These are phyloP conservation scores for Trichosporon ovoides DNA, from an alignment of 1,284 basidiomycete species.

Conservation along the genomic window DNA sequence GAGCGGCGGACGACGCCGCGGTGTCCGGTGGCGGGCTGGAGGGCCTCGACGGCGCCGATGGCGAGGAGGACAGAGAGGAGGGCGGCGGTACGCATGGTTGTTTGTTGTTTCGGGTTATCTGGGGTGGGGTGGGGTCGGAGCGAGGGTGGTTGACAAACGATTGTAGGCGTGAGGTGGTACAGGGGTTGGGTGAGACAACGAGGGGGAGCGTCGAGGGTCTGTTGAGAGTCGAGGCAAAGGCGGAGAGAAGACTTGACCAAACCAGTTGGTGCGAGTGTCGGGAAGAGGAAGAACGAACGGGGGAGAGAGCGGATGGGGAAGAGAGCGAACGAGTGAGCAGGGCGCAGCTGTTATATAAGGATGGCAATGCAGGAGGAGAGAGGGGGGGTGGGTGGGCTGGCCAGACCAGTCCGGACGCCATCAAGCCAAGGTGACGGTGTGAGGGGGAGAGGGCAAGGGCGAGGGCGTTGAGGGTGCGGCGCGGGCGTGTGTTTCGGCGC, in stretches of 20 bases:
- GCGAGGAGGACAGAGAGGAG: conserved; percentile 7
- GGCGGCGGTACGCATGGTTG: not conserved
- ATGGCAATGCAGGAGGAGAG: too few relatives aligned
- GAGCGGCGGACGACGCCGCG: not conserved
- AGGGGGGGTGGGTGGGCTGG: too few relatives aligned
- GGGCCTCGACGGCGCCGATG: not conserved
- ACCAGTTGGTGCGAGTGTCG: not conserved
- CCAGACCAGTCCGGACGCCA: too few relatives aligned
- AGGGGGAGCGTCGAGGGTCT: not conserved
- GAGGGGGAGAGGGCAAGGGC: too few relatives aligned
- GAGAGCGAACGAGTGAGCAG: not conserved
- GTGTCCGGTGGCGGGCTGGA: not conserved
- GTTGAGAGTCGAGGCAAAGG: not conserved
- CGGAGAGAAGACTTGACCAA: not conserved
- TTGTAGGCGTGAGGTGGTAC: not conserved
- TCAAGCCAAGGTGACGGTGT: too few relatives aligned
- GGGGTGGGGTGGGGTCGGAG: not conserved
- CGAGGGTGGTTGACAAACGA: conserved; percentile 3
- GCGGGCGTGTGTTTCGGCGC: too few relatives aligned
- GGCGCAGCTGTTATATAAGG: conserved; percentile 1
- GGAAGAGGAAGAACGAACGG: not conserved
- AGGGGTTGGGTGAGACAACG: not conserved
- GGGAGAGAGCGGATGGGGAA: not conserved
- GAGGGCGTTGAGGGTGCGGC: too few relatives aligned
- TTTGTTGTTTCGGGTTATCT: not conserved